Conservation (phyloP, 129 eudicot species). For the sunflower (Helianthus annuus) region DNA sequence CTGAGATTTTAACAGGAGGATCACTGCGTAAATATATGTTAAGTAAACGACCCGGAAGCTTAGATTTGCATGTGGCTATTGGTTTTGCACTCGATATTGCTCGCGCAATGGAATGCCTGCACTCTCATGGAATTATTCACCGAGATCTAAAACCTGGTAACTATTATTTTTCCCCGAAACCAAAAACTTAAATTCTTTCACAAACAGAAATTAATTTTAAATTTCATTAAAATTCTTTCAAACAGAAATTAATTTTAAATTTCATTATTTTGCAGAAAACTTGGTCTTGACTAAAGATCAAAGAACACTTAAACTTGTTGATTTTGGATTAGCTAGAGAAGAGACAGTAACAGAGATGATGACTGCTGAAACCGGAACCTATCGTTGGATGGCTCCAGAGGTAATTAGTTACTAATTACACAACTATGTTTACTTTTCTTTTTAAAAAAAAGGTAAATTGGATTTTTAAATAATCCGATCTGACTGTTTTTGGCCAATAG, state of each 20-base stretch:
- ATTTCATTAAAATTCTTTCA: too few species aligned
- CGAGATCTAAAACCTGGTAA: conserved; percentile 64
- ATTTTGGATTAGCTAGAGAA: conserved; percentile 79
- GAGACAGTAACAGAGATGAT: conserved; percentile 77
- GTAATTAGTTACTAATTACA: conserved; percentile 14
- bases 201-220: not conserved
- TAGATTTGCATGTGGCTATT: conserved; percentile 46
- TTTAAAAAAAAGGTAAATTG: too few species aligned
- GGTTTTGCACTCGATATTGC: conserved; percentile 67
- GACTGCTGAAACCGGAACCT: conserved; percentile 79
- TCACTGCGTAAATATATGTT: conserved; percentile 56
- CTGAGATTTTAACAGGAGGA: conserved; percentile 57
- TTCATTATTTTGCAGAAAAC: conserved; percentile 41
- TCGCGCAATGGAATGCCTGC: conserved; percentile 61
- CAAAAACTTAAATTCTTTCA: not conserved
- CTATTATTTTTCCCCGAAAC: not conserved
- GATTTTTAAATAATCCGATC: too few species aligned
- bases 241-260: too few species aligned
- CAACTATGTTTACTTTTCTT: too few species aligned
- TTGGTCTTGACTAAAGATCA: conserved; percentile 70
- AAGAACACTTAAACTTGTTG: conserved; percentile 65
- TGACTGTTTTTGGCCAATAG: too few species aligned
- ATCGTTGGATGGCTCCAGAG: conserved; percentile 87
- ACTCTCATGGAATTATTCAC: conserved; percentile 67
- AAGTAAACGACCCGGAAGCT: conserved; percentile 46